Evolutionary conservation across 1,284 basidiomycete genomes (phyloP).

Genomic region (Spongiforma sp.): DNA sequence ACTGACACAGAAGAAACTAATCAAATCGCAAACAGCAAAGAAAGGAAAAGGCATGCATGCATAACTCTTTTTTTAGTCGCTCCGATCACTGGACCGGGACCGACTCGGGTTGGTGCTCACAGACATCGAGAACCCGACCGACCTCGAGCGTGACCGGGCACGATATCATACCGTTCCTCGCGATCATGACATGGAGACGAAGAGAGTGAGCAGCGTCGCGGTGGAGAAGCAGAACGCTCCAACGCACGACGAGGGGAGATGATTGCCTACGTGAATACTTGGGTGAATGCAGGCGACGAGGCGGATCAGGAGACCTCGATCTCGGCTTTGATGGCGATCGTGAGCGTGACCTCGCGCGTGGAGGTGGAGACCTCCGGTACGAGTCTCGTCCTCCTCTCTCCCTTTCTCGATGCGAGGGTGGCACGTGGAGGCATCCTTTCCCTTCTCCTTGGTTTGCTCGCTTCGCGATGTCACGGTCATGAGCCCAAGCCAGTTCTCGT

Average conservation of each 20-base stretch:
- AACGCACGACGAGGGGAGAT: slow-evolving; percentile 38
- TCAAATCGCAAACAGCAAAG: no score
- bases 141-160: no score
- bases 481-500: no score
- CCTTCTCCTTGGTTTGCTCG: slow-evolving; percentile 33
- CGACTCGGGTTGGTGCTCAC: no score
- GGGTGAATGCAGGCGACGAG: slow-evolving; percentile 36
- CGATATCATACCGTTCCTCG: no score
- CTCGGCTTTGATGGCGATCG: slow-evolving; percentile 38
- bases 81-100: no score
- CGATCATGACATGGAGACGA: slow-evolving; percentile 33
- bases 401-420: slow-evolving; percentile 34
- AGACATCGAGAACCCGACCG: no score
- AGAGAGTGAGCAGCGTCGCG: slow-evolving; percentile 29
- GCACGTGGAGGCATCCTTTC: slow-evolving; percentile 39
- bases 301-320: slow-evolving; percentile 23
- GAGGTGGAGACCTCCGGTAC: slow-evolving; percentile 30
- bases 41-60: no score
- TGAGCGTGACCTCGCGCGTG: slow-evolving; percentile 34
- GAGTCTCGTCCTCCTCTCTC: slow-evolving; percentile 40
- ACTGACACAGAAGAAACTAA: background rate
- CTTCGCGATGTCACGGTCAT: no score
- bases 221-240: slow-evolving; percentile 29
- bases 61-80: no score
- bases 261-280: slow-evolving; percentile 37